These are phyloP conservation scores for Erysimum cheiranthoides DNA, from an alignment of 345 rosid genomes.

Conservation along the genomic window DNA sequence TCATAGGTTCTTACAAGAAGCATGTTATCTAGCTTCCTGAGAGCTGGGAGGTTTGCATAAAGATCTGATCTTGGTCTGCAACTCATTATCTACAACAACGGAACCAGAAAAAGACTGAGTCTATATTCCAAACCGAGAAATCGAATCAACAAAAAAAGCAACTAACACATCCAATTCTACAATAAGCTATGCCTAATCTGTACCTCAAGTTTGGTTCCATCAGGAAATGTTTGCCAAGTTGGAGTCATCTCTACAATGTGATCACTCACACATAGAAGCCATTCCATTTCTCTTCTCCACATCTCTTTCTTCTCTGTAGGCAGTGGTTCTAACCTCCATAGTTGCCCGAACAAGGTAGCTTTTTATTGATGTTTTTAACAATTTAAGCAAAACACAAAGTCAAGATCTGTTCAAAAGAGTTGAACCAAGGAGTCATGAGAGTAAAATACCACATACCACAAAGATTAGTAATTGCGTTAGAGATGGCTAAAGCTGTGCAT, in stretches of 20 bases:
- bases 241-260: conserved; percentile 97
- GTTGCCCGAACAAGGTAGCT: conserved; percentile 97
- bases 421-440: background rate
- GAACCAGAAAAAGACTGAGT: conserved; percentile 5
- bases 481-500: conserved; percentile 88
- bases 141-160: background rate
- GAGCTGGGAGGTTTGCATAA: conserved; percentile 88
- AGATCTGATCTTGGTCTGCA: conserved; percentile 95
- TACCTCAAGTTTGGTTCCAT: conserved; percentile 98
- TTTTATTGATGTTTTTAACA: background rate
- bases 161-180: background rate
- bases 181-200: background rate
- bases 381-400: conserved; percentile 22
- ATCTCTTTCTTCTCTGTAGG: conserved; percentile 82
- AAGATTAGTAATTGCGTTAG: conserved; percentile 96
- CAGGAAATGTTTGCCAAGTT: conserved; percentile 95
- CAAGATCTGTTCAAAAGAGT: background rate
- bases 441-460: conserved; percentile 63
- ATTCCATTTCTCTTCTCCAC: conserved; percentile 99
- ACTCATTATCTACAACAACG: conserved; percentile 81
- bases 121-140: background rate
- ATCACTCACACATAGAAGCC: conserved; percentile 92
- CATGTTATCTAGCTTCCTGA: conserved; percentile 93
- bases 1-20: conserved; percentile 69
- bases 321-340: conserved; percentile 93